phyloP scores from a whole-genome alignment of 2,329 filamentous ascomycete genomes.

The Fusarium staphyleae region DNA sequence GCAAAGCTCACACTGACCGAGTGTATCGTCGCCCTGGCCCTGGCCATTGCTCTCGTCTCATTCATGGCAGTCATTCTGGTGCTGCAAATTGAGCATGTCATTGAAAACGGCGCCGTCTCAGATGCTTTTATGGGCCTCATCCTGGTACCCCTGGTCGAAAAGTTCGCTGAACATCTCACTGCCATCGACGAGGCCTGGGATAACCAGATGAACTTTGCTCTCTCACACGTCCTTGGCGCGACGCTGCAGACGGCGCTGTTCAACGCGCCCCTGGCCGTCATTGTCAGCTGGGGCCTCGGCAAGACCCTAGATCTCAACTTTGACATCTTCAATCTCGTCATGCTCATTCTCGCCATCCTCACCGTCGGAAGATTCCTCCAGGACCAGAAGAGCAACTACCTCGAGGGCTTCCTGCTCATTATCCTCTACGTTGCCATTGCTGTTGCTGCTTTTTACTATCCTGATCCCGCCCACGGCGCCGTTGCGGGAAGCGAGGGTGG shows the following conservation, averaged over 20 bases:
- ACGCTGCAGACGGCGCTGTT: constrained; percentile 90
- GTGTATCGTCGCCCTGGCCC: constrained; percentile 67
- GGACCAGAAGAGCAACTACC: constrained; percentile 88
- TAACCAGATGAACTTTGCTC: constrained; percentile 82
- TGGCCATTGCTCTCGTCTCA: constrained; percentile 73
- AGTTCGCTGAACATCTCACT: constrained; percentile 84
- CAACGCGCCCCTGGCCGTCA: constrained; percentile 82
- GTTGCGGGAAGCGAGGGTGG: constrained; percentile 3
- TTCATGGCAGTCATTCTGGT: constrained; percentile 78
- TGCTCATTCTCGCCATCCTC: constrained; percentile 83
- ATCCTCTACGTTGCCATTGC: constrained; percentile 69
- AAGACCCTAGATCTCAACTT: constrained; percentile 82
- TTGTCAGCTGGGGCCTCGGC: constrained; percentile 81
- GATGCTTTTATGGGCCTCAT: constrained; percentile 73
- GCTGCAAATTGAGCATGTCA: constrained; percentile 70
- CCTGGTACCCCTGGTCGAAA: constrained; percentile 82
- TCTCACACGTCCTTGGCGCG: constrained; percentile 84
- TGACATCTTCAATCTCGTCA: constrained; percentile 83
- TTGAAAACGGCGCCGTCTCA: constrained; percentile 53
- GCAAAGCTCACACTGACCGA: constrained; percentile 79
- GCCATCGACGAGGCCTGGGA: constrained; percentile 87
- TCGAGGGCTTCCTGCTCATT: constrained; percentile 84
- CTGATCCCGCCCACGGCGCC: constrained; percentile 47
- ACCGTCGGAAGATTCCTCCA: constrained; percentile 87
- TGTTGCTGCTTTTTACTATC: constrained; percentile 64